phyloP scores from a whole-genome alignment of 306 rosid genomes.

The Rosa multiflora region DNA sequence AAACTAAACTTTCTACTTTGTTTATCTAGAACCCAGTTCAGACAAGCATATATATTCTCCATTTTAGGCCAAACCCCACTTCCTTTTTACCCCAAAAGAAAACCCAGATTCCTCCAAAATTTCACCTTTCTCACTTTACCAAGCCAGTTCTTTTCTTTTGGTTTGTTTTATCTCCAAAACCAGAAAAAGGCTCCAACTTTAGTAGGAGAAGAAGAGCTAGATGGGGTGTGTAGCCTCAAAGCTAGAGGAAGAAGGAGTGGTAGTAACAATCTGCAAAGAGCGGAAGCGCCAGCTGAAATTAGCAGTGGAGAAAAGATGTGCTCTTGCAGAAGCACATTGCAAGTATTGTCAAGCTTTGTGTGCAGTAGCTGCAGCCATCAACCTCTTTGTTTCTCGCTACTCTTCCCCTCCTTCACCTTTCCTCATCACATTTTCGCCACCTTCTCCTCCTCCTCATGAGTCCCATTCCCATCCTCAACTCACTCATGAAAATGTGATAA shows the following conservation, averaged over 20 bases:
- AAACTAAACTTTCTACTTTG: constrained; percentile 33
- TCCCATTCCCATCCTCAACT: constrained; percentile 45
- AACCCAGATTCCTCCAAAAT: constrained; percentile 41
- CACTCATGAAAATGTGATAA: constrained; percentile 48
- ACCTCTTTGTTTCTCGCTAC: constrained; percentile 83
- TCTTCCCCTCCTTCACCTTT: constrained; percentile 81
- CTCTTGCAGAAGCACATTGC: constrained; percentile 89
- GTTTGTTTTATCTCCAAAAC: constrained; percentile 21
- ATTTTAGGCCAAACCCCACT: constrained; percentile 35
- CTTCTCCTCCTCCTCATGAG: constrained; percentile 41
- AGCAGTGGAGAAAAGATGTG: constrained; percentile 83
- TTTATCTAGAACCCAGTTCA: constrained; percentile 36
- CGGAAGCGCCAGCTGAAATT: constrained; percentile 70
- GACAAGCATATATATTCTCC: constrained; percentile 21
- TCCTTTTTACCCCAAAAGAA: constrained; percentile 48
- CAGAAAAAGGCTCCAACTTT: constrained; percentile 20
- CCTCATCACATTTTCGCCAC: constrained; percentile 84
- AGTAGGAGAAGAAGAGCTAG: constrained; percentile 42
- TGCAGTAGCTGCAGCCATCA: constrained; percentile 77
- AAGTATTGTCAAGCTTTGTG: constrained; percentile 67
- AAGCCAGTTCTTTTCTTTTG: background rate
- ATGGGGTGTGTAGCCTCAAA: constrained; percentile 98
- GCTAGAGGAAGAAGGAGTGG: constrained; percentile 90
- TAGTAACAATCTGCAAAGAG: constrained; percentile 77
- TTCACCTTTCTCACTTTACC: constrained; percentile 36